Conservation (phyloP, 1,284 basidiomycete genomes). For the Trichosporon inkin region DNA sequence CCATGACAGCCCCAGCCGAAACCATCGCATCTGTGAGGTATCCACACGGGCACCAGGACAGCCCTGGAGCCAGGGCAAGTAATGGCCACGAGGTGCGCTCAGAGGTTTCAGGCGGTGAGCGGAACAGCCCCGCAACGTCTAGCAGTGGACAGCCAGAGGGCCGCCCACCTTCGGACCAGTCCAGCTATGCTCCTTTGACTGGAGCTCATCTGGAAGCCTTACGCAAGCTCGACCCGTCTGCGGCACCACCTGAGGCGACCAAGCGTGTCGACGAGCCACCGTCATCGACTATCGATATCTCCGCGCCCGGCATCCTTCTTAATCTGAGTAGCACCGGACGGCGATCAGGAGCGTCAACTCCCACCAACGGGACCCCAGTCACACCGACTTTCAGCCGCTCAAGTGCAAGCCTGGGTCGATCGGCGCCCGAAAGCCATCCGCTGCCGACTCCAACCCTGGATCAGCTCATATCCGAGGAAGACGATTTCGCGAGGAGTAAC, state of each 20-base stretch:
- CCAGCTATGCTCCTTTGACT: not conserved
- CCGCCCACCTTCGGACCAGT: not conserved
- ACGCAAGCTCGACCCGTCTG: conserved; percentile 1
- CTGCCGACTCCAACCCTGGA: not conserved
- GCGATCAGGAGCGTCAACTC: not conserved
- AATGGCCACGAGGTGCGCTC: not conserved
- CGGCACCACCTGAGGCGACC: not conserved
- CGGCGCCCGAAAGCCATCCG: not conserved
- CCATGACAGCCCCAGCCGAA: not conserved
- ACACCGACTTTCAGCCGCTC: conserved; percentile 4
- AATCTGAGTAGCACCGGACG: not conserved
- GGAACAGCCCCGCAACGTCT: not conserved
- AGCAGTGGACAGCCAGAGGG: not conserved
- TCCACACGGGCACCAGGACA: not conserved
- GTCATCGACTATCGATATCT: not conserved
- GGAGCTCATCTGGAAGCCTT: conserved; percentile 1
- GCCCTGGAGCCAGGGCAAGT: not conserved
- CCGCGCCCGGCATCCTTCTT: not conserved
- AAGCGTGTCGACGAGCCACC: not conserved
- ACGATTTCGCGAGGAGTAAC: not conserved
- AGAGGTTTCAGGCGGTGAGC: not conserved
- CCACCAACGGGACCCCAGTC: not conserved
- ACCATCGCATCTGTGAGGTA: not conserved
- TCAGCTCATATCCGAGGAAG: conserved; percentile 1
- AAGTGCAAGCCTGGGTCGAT: not conserved